These are phyloP conservation scores for Trichoderma sp. DNA, from an alignment of 2,329 filamentous ascomycete genomes.

Conservation along the genomic window DNA sequence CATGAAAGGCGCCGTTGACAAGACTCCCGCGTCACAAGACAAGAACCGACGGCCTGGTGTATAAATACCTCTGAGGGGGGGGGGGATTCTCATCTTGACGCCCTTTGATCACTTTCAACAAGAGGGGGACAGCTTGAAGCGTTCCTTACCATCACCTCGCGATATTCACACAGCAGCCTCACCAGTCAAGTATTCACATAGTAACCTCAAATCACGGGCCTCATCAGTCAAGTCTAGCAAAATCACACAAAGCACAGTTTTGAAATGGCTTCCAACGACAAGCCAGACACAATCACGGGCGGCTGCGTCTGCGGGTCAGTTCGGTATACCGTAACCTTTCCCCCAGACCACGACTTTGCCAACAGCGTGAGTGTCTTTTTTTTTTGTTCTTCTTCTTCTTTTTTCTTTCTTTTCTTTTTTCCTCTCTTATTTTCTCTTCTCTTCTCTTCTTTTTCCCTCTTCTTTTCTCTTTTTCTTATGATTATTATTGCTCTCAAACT, in stretches of 20 bases:
- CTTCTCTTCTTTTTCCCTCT: too few species aligned
- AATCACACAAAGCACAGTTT: not conserved
- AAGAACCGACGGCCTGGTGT: not conserved
- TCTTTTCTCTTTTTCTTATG: too few species aligned
- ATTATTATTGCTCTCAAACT: too few species aligned
- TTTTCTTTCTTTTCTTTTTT: too few species aligned
- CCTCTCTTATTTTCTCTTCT: too few species aligned
- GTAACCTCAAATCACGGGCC: not conserved
- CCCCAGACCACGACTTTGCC: slow-evolving; percentile 43
- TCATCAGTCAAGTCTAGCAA: not conserved
- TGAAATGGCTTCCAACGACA: slow-evolving; percentile 25
- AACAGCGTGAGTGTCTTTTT: slow-evolving; percentile 27
- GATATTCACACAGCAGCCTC: not conserved
- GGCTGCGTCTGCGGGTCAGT: slow-evolving; percentile 52
- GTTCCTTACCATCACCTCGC: not conserved
- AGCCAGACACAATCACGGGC: slow-evolving; percentile 42
- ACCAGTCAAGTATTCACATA: too few species aligned
- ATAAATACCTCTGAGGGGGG: not conserved
- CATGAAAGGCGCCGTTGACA: slow-evolving; percentile 20
- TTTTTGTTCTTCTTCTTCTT: too few species aligned
- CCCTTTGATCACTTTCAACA: not conserved
- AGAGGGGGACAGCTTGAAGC: not conserved
- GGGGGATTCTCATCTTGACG: not conserved
- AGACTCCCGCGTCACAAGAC: not conserved
- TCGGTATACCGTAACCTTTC: slow-evolving; percentile 48